Conservation (phyloP, 208 protist species). For the Leishmania aethiopica region DNA sequence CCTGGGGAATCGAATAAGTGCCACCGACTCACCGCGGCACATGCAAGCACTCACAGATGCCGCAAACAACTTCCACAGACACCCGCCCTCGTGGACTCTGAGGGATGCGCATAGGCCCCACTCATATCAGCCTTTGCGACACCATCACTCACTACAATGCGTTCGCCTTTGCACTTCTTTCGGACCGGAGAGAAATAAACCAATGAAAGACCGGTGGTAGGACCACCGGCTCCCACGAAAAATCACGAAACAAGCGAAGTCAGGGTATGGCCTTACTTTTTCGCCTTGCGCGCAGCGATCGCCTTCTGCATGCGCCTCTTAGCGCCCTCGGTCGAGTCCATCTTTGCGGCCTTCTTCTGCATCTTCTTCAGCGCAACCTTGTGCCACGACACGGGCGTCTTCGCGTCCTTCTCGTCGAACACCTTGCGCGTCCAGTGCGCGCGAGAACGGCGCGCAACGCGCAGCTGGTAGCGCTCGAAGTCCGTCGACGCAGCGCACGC, state of each 20-base stretch:
- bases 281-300: conserved; percentile 69
- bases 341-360: conserved; percentile 86
- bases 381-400: conserved; percentile 90
- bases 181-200: not conserved
- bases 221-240: not conserved
- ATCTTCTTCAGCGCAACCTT: conserved; percentile 87
- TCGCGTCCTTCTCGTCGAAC: conserved; percentile 91
- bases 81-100: not conserved
- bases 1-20: no score
- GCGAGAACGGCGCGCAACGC: conserved; percentile 89
- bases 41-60: not conserved
- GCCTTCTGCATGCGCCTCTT: conserved; percentile 92
- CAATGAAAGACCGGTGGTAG: not conserved
- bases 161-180: conserved; percentile 5
- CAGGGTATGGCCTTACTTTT: conserved; percentile 33
- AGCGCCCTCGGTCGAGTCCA: conserved; percentile 67
- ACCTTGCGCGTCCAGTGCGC: conserved; percentile 91
- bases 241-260: conserved; percentile 16
- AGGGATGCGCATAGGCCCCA: no score
- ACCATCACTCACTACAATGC: not conserved
- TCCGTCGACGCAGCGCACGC: conserved; percentile 82
- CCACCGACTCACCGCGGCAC: not conserved
- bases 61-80: not conserved
- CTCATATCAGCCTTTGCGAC: not conserved
- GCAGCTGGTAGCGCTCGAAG: conserved; percentile 94